Conservation (phyloP, 371 early-diverging fungal species). For the Lichtheimia corymbifera region DNA sequence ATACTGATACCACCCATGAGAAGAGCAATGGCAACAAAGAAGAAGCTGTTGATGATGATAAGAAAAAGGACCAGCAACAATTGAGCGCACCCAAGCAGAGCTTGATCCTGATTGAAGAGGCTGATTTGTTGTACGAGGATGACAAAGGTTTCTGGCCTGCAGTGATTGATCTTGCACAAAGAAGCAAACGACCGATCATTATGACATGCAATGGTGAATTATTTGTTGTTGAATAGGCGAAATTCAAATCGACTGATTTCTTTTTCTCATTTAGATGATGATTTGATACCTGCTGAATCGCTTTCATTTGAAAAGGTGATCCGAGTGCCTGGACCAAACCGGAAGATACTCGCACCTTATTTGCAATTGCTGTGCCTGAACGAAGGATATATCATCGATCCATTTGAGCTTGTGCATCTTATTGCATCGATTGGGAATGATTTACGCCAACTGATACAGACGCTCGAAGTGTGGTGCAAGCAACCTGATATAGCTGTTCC, state of each 20-base stretch:
- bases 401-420: conserved; percentile 27
- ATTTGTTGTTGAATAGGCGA: not conserved
- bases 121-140: conserved; percentile 78
- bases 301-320: conserved; percentile 23
- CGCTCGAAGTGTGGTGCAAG: conserved; percentile 34
- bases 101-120: conserved; percentile 78
- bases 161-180: conserved; percentile 63
- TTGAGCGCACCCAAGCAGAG: conserved; percentile 39
- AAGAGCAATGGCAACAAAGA: not conserved
- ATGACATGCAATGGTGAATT: conserved; percentile 75
- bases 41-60: not conserved
- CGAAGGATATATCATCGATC: conserved; percentile 26
- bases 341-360: conserved; percentile 26
- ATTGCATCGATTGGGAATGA: conserved; percentile 23
- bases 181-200: conserved; percentile 77
- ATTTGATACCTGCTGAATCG: conserved; percentile 28
- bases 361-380: conserved; percentile 32
- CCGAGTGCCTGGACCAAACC: conserved; percentile 15
- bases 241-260: not conserved
- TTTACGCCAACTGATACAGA: conserved; percentile 28
- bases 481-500: not conserved
- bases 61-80: not conserved
- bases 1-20: not conserved
- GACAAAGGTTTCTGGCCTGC: conserved; percentile 82
- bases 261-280: conserved; percentile 16